Conservation (phyloP, 495 filamentous ascomycete species). For the Viridothelium virens region DNA sequence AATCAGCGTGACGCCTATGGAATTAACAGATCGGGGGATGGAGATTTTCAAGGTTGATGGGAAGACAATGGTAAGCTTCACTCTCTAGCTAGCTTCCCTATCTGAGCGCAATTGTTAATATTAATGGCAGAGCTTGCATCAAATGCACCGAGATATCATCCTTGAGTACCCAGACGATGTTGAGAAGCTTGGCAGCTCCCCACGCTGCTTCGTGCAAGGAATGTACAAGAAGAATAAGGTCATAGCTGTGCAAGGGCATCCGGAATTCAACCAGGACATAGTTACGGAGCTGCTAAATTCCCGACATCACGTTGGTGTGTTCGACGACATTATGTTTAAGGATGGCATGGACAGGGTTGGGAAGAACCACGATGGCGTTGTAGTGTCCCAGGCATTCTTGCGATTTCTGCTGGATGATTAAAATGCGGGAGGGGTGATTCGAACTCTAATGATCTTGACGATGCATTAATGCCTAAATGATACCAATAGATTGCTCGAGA, state of each 20-base stretch:
- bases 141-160: slow-evolving; percentile 89
- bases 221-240: slow-evolving; percentile 61
- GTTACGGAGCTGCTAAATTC: slow-evolving; percentile 57
- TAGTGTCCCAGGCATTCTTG: slow-evolving; percentile 61
- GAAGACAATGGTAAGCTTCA: slow-evolving; percentile 16
- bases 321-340: slow-evolving; percentile 53
- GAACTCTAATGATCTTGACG: slow-evolving; percentile 1
- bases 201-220: slow-evolving; percentile 65
- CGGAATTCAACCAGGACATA: slow-evolving; percentile 75
- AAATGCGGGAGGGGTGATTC: not conserved
- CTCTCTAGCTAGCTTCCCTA: slow-evolving; percentile 11
- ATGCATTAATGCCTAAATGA: slow-evolving; percentile 2
- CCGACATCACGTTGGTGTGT: slow-evolving; percentile 55
- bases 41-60: slow-evolving; percentile 62
- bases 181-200: slow-evolving; percentile 56
- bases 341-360: slow-evolving; percentile 59
- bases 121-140: slow-evolving; percentile 57
- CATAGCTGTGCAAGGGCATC: slow-evolving; percentile 85
- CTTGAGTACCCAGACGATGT: slow-evolving; percentile 53
- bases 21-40: slow-evolving; percentile 62
- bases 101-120: slow-evolving; percentile 15
- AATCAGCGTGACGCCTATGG: slow-evolving; percentile 60
- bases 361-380: slow-evolving; percentile 66
- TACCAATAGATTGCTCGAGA: not conserved
- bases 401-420: slow-evolving; percentile 58